Conservation (phyloP, 2,329 filamentous ascomycete species). For the Epicoccum sorghinum region DNA sequence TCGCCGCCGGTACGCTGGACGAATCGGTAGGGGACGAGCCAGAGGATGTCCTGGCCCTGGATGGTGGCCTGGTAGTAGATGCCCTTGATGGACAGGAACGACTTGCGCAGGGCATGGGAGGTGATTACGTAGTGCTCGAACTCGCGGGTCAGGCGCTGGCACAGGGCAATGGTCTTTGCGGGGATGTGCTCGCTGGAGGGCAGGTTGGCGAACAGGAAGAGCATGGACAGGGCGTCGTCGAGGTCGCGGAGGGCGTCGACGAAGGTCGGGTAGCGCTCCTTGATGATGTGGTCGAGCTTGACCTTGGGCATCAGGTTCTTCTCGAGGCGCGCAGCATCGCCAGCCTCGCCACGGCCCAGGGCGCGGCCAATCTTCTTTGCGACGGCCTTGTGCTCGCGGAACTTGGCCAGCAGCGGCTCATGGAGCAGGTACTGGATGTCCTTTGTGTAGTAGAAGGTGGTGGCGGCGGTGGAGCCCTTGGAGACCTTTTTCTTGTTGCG, state of each 20-base stretch:
- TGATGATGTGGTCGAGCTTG: conserved; percentile 94
- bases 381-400: conserved; percentile 94
- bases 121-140: conserved; percentile 98
- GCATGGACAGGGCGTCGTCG: conserved; percentile 94
- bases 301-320: conserved; percentile 89
- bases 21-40: conserved; percentile 97
- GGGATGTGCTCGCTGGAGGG: conserved; percentile 89
- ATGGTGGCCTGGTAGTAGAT: conserved; percentile 99
- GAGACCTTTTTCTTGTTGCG: conserved; percentile 96
- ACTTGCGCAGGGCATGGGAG: conserved; percentile 90
- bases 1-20: conserved; percentile 93
- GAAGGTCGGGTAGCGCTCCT: conserved; percentile 97
- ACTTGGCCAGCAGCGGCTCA: conserved; percentile 91
- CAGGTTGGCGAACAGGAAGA: conserved; percentile 96
- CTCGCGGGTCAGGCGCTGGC: conserved; percentile 90
- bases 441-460: conserved; percentile 91
- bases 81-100: conserved; percentile 97
- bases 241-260: conserved; percentile 91
- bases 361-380: conserved; percentile 97
- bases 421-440: conserved; percentile 98
- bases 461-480: conserved; percentile 86
- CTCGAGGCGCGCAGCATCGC: conserved; percentile 87
- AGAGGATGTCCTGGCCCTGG: conserved; percentile 94
- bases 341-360: conserved; percentile 87
- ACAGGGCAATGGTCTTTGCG: conserved; percentile 92